These are phyloP conservation scores for Populus simonii DNA, from an alignment of 345 rosid species.

Conservation along the genomic window DNA sequence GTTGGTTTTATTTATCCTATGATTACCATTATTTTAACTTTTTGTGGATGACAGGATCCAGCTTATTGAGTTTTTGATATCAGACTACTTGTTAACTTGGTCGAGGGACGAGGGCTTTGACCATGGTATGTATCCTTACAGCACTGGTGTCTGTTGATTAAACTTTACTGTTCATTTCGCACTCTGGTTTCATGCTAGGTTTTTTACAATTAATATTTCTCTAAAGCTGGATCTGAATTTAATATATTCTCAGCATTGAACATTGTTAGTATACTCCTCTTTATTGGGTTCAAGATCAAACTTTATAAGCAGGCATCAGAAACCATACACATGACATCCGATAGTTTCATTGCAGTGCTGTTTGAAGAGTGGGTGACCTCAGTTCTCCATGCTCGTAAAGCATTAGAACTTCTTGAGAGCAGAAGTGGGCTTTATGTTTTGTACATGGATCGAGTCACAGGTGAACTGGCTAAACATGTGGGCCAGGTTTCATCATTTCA, in stretches of 20 bases:
- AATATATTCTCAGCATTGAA: background rate
- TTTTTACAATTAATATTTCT: background rate
- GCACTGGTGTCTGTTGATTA: background rate
- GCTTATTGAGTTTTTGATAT: slow-evolving; percentile 67
- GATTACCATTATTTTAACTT: background rate
- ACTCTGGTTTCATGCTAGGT: background rate
- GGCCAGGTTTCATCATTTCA: slow-evolving; percentile 46
- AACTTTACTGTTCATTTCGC: background rate
- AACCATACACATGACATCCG: slow-evolving; percentile 5
- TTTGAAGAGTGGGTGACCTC: slow-evolving; percentile 76
- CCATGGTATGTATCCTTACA: slow-evolving; percentile 35
- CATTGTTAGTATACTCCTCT: background rate
- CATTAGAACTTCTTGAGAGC: slow-evolving; percentile 58
- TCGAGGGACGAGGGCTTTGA: slow-evolving; percentile 48
- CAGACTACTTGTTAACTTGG: slow-evolving; percentile 69
- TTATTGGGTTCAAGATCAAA: background rate
- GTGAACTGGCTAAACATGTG: slow-evolving; percentile 57
- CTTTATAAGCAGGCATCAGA: background rate
- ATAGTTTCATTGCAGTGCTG: slow-evolving; percentile 44
- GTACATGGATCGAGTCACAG: slow-evolving; percentile 76
- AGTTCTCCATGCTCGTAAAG: slow-evolving; percentile 60
- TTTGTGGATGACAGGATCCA: slow-evolving; percentile 60
- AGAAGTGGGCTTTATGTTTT: slow-evolving; percentile 68
- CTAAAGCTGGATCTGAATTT: background rate
- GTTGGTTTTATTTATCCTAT: background rate